Evolutionary conservation across 495 filamentous ascomycete species (phyloP).

Genomic region (Podospora pseudoanserina): DNA sequence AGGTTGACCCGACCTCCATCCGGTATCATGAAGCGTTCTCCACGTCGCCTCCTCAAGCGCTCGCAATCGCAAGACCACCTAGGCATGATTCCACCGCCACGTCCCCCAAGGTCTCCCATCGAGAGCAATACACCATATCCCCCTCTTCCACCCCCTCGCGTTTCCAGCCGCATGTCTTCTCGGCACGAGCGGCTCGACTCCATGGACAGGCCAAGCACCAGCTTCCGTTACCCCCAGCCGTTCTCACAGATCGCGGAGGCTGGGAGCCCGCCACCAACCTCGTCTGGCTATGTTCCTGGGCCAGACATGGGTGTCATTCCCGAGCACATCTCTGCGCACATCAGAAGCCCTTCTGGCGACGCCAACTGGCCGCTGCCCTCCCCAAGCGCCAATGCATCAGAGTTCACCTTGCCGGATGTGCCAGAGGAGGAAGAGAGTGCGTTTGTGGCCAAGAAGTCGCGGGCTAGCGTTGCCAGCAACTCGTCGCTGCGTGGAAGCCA

Average conservation of each 20-base stretch:
- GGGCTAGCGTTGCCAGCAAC: constrained; percentile 41
- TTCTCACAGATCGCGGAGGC: constrained; percentile 26
- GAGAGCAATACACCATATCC: constrained; percentile 31
- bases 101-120: constrained; percentile 46
- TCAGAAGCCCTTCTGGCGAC: constrained; percentile 46
- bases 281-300: constrained; percentile 27
- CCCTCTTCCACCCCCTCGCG: constrained; percentile 42
- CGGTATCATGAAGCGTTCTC: constrained; percentile 24
- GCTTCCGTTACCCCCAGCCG: constrained; percentile 42
- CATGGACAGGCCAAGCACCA: constrained; percentile 38
- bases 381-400: constrained; percentile 39
- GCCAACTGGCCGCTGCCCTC: constrained; percentile 46
- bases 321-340: constrained; percentile 31
- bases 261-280: constrained; percentile 27
- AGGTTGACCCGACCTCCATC: constrained; percentile 22
- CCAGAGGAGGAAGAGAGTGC: constrained; percentile 67
- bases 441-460: constrained; percentile 27
- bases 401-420: constrained; percentile 59
- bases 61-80: constrained; percentile 49
- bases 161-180: constrained; percentile 47
- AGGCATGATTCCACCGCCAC: constrained; percentile 40
- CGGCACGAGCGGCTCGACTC: constrained; percentile 43
- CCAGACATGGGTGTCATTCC: constrained; percentile 34
- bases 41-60: constrained; percentile 36
- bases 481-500: constrained; percentile 46